phyloP scores from a whole-genome alignment of 2,329 filamentous ascomycete genomes.

The Colletotrichum euphorbiae region DNA sequence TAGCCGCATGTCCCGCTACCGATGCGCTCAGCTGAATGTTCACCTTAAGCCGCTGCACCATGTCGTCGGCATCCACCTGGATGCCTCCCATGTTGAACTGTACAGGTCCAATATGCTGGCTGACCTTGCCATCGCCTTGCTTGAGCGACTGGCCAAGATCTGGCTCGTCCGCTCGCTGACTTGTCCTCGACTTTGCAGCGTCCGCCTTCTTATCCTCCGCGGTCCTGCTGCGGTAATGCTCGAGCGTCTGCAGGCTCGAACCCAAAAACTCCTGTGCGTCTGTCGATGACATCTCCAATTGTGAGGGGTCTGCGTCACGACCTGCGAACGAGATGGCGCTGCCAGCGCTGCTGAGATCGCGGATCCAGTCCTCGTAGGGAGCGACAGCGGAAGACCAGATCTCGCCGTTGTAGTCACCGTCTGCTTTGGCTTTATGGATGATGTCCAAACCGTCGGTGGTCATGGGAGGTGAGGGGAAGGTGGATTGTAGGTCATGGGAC shows the following conservation, averaged over 20 bases:
- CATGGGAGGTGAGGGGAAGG: conserved; percentile 51
- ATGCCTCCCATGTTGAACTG: conserved; percentile 99
- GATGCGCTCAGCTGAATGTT: conserved; percentile 35
- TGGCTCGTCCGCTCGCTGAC: conserved; percentile 42
- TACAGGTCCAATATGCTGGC: conserved; percentile 91
- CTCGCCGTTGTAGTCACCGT: conserved; percentile 39
- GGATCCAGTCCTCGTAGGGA: conserved; percentile 83
- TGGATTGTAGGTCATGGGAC: conserved; percentile 82
- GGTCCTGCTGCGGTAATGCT: conserved; percentile 67
- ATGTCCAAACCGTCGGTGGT: conserved; percentile 41
- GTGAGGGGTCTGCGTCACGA: conserved; percentile 56
- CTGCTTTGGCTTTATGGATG: conserved; percentile 43
- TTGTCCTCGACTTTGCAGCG: conserved; percentile 41
- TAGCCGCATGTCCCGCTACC: conserved; percentile 27
- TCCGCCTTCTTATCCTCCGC: conserved; percentile 55
- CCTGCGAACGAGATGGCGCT: conserved; percentile 65
- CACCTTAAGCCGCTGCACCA: conserved; percentile 88
- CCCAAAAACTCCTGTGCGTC: conserved; percentile 83
- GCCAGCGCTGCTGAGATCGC: conserved; percentile 74
- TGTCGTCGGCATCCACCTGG: conserved; percentile 93
- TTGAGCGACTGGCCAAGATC: conserved; percentile 43
- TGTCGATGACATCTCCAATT: conserved; percentile 73
- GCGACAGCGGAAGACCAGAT: conserved; percentile 70
- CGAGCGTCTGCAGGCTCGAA: conserved; percentile 80
- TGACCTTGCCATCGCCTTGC: conserved; percentile 59